A percentile compares a stretch with the other conserved stretches of the same genome.
phyloP scores from a whole-genome alignment of 768 basidiomycete species.

The Suillus americanus region DNA sequence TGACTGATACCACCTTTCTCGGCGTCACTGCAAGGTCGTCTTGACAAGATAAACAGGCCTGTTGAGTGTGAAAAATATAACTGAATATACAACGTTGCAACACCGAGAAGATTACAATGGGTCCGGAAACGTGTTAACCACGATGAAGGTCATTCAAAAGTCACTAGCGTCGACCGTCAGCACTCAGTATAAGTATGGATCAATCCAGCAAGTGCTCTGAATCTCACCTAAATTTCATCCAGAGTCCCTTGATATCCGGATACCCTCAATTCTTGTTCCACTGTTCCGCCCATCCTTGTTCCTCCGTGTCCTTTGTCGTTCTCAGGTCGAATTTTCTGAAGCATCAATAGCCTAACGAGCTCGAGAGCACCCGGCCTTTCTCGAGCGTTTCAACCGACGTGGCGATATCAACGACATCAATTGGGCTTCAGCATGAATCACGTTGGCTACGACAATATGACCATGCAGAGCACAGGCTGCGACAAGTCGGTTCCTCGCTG shows the following conservation, averaged over 20 bases:
- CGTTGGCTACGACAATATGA: not conserved
- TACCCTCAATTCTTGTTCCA: not conserved
- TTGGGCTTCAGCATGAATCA: no score
- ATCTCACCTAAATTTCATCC: not conserved
- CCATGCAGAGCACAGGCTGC: slow-evolving; percentile 69
- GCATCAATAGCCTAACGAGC: not conserved
- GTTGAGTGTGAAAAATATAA: no score
- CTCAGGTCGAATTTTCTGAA: not conserved
- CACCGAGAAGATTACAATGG: no score
- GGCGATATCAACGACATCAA: not conserved
- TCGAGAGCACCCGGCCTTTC: not conserved
- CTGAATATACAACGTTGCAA: no score
- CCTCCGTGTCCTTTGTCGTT: not conserved
- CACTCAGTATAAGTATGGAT: not conserved
- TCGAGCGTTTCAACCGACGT: not conserved
- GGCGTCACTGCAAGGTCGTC: no score
- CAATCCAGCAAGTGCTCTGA: not conserved
- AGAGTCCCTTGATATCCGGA: not conserved
- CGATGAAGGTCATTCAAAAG: not conserved
- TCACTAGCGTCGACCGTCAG: not conserved
- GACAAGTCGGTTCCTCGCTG: slow-evolving; percentile 70
- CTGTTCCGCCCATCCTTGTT: not conserved
- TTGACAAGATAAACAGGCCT: no score
- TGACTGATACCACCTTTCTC: no score
- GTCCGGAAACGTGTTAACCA: not conserved